phyloP scores from a whole-genome alignment of 352 stramenopile genomes.

The Blastocystis sp. region DNA sequence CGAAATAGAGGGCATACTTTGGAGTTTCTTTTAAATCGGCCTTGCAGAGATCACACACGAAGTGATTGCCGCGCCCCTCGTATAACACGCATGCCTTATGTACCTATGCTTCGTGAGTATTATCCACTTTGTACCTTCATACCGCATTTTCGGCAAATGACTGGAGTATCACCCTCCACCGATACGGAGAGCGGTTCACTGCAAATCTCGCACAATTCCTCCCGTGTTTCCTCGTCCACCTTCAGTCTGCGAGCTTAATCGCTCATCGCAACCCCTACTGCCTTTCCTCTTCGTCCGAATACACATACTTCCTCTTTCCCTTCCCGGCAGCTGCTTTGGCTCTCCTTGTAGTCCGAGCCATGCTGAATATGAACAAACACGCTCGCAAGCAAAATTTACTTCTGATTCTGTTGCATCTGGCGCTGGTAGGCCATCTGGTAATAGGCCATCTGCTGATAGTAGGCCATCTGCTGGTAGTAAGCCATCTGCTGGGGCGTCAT shows the following conservation, averaged over 20 bases:
- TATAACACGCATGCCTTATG: conserved; percentile 57
- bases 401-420: too few species aligned
- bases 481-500: too few species aligned
- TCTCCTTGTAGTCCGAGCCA: too few species aligned
- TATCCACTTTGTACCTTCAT: conserved; percentile 7
- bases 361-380: too few species aligned
- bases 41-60: conserved; percentile 65
- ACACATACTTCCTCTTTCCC: too few species aligned
- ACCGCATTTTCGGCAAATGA: conserved; percentile 19
- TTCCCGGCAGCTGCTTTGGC: too few species aligned
- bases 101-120: conserved; percentile 10
- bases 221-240: conserved; percentile 9
- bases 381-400: too few species aligned
- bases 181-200: conserved; percentile 4
- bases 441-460: too few species aligned
- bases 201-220: conserved; percentile 44
- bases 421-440: too few species aligned
- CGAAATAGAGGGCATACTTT: neutral
- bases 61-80: conserved; percentile 28
- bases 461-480: too few species aligned
- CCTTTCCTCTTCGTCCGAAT: too few species aligned
- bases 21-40: conserved; percentile 36
- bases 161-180: conserved; percentile 21
- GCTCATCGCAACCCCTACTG: too few species aligned
- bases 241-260: neutral